phyloP scores from a whole-genome alignment of 176 grass and related monocot species.

The Carex scoparia region DNA sequence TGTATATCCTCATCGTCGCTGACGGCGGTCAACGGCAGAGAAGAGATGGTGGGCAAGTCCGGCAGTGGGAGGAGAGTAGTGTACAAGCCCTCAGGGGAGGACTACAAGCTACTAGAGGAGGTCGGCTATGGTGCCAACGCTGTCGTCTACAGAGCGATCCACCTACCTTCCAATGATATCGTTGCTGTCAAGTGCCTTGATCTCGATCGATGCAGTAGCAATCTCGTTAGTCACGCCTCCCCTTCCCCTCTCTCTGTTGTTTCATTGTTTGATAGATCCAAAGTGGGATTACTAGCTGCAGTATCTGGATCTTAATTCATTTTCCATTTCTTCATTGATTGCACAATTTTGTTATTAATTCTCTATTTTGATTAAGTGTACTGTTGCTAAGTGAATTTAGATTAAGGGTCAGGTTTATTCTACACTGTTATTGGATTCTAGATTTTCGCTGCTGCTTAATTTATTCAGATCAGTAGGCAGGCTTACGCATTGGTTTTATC shows the following conservation, averaged over 20 bases:
- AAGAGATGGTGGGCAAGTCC: constrained; percentile 11
- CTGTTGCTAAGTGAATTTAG: background rate
- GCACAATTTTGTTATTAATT: no score
- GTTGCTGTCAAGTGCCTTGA: constrained; percentile 97
- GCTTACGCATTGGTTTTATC: background rate
- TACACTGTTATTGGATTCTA: background rate
- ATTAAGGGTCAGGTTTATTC: background rate
- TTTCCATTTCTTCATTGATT: background rate
- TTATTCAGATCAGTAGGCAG: background rate
- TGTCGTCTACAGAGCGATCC: constrained; percentile 76
- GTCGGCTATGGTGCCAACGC: constrained; percentile 93
- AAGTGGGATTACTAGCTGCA: constrained; percentile 20
- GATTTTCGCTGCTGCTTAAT: background rate
- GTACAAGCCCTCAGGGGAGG: constrained; percentile 49
- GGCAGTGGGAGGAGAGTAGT: constrained; percentile 32
- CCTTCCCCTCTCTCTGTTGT: background rate
- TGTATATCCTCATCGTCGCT: background rate
- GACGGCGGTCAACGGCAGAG: constrained; percentile 45
- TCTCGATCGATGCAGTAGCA: constrained; percentile 99
- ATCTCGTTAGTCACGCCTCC: constrained; percentile 49
- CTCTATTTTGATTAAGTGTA: no score
- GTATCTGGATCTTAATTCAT: background rate
- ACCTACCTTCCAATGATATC: constrained; percentile 53
- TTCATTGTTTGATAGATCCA: constrained; percentile 38
- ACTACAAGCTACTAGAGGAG: constrained; percentile 75